Conservation (phyloP, 805 yeast genomes). For the Candida qinlingensis region DNA sequence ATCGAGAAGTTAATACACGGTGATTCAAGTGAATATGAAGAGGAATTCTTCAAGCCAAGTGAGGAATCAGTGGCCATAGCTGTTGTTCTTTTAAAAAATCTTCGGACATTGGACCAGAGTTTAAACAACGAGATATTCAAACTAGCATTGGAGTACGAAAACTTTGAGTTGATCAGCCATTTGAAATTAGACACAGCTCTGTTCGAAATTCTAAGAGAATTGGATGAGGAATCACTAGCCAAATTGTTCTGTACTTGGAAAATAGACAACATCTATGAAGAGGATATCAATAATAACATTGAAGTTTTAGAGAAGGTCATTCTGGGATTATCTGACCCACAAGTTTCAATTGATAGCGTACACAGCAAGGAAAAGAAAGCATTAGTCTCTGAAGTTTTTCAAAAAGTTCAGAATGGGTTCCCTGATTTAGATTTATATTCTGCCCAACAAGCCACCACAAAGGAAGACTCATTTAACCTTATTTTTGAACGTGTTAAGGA, state of each 20-base stretch:
- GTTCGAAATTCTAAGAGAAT: neutral
- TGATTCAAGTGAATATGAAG: conserved; percentile 8
- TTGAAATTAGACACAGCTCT: neutral
- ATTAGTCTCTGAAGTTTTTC: neutral
- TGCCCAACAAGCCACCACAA: no score
- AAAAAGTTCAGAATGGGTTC: neutral
- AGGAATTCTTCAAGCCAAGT: conserved; percentile 5
- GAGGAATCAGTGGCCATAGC: conserved; percentile 2
- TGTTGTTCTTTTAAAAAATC: neutral
- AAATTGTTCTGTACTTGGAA: conserved; percentile 2
- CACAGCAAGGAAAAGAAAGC: neutral
- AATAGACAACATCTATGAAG: neutral
- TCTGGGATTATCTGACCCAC: conserved; percentile 1
- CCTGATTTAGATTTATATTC: neutral
- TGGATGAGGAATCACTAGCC: neutral
- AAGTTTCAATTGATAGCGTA: neutral
- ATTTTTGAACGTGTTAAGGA: neutral
- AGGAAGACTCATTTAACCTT: neutral
- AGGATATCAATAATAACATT: conserved; percentile 1
- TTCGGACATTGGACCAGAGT: neutral
- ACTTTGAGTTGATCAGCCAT: neutral
- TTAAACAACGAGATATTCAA: conserved; percentile 2
- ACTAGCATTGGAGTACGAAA: conserved; percentile 1
- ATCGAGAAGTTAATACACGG: conserved; percentile 23
- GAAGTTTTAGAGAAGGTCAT: conserved; percentile 3